These are phyloP conservation scores for Jaenimonas drosophilae DNA, from an alignment of 208 protist species.

Conservation along the genomic window DNA sequence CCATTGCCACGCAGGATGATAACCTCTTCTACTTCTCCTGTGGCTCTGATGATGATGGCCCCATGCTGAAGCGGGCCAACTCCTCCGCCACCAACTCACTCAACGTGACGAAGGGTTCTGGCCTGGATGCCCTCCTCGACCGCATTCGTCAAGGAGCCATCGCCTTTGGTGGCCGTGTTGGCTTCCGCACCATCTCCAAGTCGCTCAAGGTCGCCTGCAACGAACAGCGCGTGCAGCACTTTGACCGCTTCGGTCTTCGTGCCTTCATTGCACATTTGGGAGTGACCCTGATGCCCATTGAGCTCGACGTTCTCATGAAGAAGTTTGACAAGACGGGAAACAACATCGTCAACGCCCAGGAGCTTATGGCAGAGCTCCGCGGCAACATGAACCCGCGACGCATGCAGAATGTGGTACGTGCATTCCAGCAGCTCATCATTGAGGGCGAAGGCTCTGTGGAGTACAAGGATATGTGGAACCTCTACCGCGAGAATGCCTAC, in stretches of 20 bases:
- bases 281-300: conserved; percentile 32
- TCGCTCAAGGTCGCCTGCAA: conserved; percentile 64
- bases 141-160: conserved; percentile 58
- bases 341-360: conserved; percentile 62
- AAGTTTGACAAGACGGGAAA: conserved; percentile 58
- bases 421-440: conserved; percentile 63
- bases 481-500: conserved; percentile 54
- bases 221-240: conserved; percentile 27
- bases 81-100: conserved; percentile 2
- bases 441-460: conserved; percentile 69
- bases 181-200: conserved; percentile 61
- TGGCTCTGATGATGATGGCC: conserved; percentile 1
- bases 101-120: conserved; percentile 18
- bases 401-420: conserved; percentile 43
- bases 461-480: conserved; percentile 56
- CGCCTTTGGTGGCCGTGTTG: conserved; percentile 47
- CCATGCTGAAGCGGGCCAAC: conserved; percentile 2
- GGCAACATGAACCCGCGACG: conserved; percentile 54
- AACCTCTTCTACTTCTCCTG: conserved; percentile 52
- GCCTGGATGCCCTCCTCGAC: conserved; percentile 30
- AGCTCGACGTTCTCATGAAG: conserved; percentile 74
- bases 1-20: conserved; percentile 37
- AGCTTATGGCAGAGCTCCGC: conserved; percentile 69
- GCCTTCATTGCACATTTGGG: conserved; percentile 34
- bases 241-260: conserved; percentile 29